Evolutionary conservation across 1,139 yeast genomes (phyloP), one percentile per base, ranked within the genome.

Genomic region (Scheffersomyces parashehatae): DNA sequence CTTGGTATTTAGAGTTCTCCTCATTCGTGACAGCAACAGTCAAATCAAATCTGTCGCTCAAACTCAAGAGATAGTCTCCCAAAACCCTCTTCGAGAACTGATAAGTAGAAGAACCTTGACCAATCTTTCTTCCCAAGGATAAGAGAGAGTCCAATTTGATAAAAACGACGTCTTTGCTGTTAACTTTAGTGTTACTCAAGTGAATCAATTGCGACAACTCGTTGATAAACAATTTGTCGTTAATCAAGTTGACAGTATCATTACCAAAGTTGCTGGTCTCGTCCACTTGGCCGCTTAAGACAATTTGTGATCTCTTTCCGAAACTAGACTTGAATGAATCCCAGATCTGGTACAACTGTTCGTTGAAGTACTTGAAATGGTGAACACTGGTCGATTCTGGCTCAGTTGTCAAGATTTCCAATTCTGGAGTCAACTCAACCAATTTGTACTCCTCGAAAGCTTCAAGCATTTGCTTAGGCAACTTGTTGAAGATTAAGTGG

Each of bases 191-290:
- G 13, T 34, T 36, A 35, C 42, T 45, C 36, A 73, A 57, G 52
- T 69, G 75, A 33, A 70, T 64, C 53, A 79, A 65, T 56, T 77
- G 79, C 35, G 75, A 62, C 46, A 79, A 56, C 55, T 79, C 83
- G 40, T 66, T 68, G 47, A 77, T 73, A 57, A 73, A 79, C 26
- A 63, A 52, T 49, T 70, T 67, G 52, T 78, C 82, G 52, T 66
- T 73, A 41, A 76, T 66, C 37, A 66, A 52, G 36, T 56, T 55
- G 40, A 66, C 38, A 29, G 40, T 36, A n/a, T 37, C 35, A 24
- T 36, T 36, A 24, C 43, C 42, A 30, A 41, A 44, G 16, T 39
- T 41, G 10, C 54, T 33, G 15, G 46, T 42, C 11, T 41, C 39
- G 35, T 43, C 38, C 14, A 39, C 29, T 14, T 33, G 34, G 11